phyloP scores from a whole-genome alignment of 1,284 basidiomycete genomes.

The Polyporus tsugae region DNA sequence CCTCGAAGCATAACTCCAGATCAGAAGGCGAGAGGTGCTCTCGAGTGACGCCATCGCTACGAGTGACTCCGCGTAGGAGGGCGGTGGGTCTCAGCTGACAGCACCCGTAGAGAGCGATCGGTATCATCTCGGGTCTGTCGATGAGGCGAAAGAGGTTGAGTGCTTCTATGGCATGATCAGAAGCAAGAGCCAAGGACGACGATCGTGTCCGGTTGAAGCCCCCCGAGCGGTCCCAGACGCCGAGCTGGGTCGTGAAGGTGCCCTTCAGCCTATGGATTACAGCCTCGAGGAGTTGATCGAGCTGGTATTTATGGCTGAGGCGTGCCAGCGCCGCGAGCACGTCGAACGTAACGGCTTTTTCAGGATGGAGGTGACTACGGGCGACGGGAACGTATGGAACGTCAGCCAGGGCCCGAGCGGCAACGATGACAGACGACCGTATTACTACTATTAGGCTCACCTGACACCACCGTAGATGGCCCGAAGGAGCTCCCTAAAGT shows the following conservation, averaged over 20 bases:
- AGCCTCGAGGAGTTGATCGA: constrained; percentile 2
- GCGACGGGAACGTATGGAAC: neutral
- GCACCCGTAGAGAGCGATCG: neutral
- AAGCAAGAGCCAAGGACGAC: too few relatives aligned
- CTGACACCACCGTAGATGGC: constrained; percentile 17
- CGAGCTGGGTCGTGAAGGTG: constrained; percentile 4
- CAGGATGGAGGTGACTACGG: neutral
- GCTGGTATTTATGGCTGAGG: constrained; percentile 16
- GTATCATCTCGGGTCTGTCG: constrained; percentile 3
- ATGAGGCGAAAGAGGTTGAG: constrained; percentile 14
- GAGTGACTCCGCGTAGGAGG: neutral
- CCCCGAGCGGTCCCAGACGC: neutral
- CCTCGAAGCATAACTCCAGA: neutral
- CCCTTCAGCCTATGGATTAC: neutral
- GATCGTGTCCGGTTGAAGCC: neutral
- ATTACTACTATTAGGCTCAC: neutral
- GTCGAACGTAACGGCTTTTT: neutral
- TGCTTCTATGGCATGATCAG: constrained; percentile 13
- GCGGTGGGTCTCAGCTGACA: neutral
- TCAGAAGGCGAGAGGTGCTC: neutral
- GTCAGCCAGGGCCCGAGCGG: neutral
- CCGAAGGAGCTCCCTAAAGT: constrained; percentile 18
- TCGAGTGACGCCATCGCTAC: neutral
- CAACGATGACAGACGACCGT: too few relatives aligned
- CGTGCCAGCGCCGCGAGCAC: constrained; percentile 7